Base-by-base conservation (phyloP, 352 stramenopile species). In the Phytopythium chamaehyphon region DNA sequence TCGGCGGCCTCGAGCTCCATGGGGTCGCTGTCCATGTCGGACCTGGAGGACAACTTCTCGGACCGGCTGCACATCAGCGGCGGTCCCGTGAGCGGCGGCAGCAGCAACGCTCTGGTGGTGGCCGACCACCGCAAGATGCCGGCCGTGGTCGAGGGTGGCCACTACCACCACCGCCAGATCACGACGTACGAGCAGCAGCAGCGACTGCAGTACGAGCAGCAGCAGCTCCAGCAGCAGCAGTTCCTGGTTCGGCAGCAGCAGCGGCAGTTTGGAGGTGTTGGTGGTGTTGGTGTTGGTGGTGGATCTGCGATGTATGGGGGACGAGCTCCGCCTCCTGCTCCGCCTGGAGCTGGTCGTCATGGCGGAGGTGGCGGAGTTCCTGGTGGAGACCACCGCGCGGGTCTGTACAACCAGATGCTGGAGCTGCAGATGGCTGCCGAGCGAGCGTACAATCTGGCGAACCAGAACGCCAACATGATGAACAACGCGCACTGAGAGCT, bases 331-430 rank as follows among this genome's bases (percentile, higher is more conserved):
- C 42, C 40, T 11, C 19, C 10, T 16, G 23, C 43, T 5, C 43
- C 43, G 8, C 21, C 40, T n/a, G 19, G n/a, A n/a, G n/a, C 19
- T 36, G 23, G 21, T 9, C 7, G 8, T 15, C 14, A 5, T 3
- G 22, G n/a, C n/a, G n/a, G n/a, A n/a, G n/a, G 24, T n/a, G 4
- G 24, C 18, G n/a, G 26, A 6, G 15, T 42, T n/a, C 37, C 15
- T 2, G 45, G 26, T 6, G 45, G 5, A 7, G 21, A 42, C 45
- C 45, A 51, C 31, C 78, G 76, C 19, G 63, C 73, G 55, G 76
- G 61, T 12, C 65, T 90, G 8, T 90, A 90, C 66, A 86, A 88
- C 55, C 74, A 90, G 52, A 88, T 90, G 79, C 60, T 88, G 24
- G 76, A 86, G 55, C 61, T 90, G 51, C 79, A 86, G 47, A 74